These are phyloP conservation scores for Hypoxylon sp. DNA, from an alignment of 2,329 filamentous ascomycete species.

Conservation along the genomic window DNA sequence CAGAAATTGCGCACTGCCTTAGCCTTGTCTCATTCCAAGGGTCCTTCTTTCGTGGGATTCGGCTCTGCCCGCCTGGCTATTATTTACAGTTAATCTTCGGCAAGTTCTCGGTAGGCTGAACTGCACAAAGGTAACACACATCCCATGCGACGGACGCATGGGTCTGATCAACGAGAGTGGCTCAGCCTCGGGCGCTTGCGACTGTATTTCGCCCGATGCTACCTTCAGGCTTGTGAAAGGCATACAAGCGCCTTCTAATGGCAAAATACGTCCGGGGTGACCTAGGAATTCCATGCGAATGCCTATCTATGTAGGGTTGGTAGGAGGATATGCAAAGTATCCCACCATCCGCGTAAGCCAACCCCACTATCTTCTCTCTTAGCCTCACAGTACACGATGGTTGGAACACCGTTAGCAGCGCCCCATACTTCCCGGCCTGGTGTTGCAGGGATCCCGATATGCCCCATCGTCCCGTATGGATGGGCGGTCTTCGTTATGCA, in stretches of 20 bases:
- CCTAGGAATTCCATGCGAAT: slow-evolving; percentile 12
- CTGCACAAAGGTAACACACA: background rate
- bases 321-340: background rate
- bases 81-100: slow-evolving; percentile 1
- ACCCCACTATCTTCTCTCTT: background rate
- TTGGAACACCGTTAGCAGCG: slow-evolving; percentile 14
- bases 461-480: slow-evolving; percentile 27
- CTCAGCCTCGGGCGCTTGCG: slow-evolving; percentile 37
- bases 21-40: background rate
- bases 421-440: slow-evolving; percentile 8
- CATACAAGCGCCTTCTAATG: slow-evolving; percentile 13
- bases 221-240: slow-evolving; percentile 15
- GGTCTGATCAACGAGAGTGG: background rate
- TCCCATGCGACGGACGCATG: background rate
- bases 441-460: slow-evolving; percentile 35
- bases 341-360: slow-evolving; percentile 3
- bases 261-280: slow-evolving; percentile 1
- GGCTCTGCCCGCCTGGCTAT: slow-evolving; percentile 6
- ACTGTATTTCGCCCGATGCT: slow-evolving; percentile 28
- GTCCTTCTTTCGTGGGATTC: background rate
- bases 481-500: slow-evolving; percentile 29
- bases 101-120: slow-evolving; percentile 4
- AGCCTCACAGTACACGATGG: background rate
- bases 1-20: slow-evolving; percentile 10
- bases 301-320: background rate